These are phyloP conservation scores for Abrus precatorius DNA, from an alignment of 306 rosid genomes.

Conservation along the genomic window DNA sequence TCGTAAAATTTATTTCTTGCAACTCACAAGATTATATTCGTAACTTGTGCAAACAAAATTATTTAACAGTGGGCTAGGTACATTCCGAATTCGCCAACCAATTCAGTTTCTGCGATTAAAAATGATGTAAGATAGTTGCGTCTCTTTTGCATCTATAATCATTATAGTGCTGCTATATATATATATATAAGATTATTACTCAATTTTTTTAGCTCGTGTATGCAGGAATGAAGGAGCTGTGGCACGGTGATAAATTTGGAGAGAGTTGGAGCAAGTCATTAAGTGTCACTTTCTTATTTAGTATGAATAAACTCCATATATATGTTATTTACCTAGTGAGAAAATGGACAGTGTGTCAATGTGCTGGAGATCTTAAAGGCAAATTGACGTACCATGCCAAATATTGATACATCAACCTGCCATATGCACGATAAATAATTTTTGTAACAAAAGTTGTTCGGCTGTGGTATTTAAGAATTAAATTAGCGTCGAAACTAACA, in stretches of 20 bases:
- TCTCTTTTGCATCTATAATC: neutral
- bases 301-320: too few relatives aligned
- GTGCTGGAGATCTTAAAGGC: too few relatives aligned
- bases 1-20: neutral
- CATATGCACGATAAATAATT: too few relatives aligned
- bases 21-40: neutral
- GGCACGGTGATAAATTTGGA: slow-evolving; percentile 24
- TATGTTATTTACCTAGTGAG: too few relatives aligned
- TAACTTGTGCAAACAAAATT: neutral
- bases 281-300: slow-evolving; percentile 15
- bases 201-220: slow-evolving; percentile 15
- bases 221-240: slow-evolving; percentile 52
- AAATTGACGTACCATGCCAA: too few relatives aligned
- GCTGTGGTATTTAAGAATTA: too few relatives aligned
- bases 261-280: slow-evolving; percentile 36
- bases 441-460: too few relatives aligned
- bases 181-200: neutral
- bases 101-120: slow-evolving; percentile 64
- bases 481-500: too few relatives aligned
- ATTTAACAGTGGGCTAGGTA: slow-evolving; percentile 89
- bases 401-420: too few relatives aligned
- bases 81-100: slow-evolving; percentile 75
- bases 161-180: too few relatives aligned
- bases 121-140: slow-evolving; percentile 52
- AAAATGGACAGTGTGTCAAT: too few relatives aligned